Evolutionary conservation across 495 filamentous ascomycete species (phyloP).

Genomic region (Aspergillus saccharolyticus): DNA sequence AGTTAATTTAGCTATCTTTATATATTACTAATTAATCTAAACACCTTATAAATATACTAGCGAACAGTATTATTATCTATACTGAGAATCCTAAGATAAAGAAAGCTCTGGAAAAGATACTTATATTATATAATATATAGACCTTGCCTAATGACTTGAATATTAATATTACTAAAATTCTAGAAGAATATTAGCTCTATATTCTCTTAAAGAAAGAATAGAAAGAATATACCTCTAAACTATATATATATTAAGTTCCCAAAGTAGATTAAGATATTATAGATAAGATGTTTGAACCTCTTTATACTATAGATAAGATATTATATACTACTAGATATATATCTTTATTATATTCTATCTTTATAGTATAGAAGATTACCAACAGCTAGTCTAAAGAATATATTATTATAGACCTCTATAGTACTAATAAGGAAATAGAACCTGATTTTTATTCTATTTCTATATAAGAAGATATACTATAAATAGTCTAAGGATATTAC

Average conservation of each 20-base stretch:
- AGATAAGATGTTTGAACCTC: no score
- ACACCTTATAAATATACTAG: background rate
- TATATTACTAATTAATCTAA: background rate
- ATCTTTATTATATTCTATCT: background rate
- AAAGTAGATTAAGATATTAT: background rate
- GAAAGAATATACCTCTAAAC: background rate
- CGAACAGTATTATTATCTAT: background rate
- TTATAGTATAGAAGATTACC: background rate
- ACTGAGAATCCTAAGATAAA: background rate
- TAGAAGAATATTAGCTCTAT: background rate
- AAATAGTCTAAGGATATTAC: no score
- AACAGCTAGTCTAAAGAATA: background rate
- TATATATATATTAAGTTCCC: background rate
- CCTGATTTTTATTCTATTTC: no score
- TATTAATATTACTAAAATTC: background rate
- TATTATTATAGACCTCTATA: background rate
- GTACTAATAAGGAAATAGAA: no score
- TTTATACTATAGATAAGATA: no score
- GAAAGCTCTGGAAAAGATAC: background rate
- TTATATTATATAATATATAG: background rate
- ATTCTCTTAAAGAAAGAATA: background rate
- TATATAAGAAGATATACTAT: no score
- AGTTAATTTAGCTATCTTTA: background rate
- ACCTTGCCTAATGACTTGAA: background rate
- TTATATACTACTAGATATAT: background rate